Conservation (phyloP, 495 filamentous ascomycete genomes). For the Corynascus novoguineensis region DNA sequence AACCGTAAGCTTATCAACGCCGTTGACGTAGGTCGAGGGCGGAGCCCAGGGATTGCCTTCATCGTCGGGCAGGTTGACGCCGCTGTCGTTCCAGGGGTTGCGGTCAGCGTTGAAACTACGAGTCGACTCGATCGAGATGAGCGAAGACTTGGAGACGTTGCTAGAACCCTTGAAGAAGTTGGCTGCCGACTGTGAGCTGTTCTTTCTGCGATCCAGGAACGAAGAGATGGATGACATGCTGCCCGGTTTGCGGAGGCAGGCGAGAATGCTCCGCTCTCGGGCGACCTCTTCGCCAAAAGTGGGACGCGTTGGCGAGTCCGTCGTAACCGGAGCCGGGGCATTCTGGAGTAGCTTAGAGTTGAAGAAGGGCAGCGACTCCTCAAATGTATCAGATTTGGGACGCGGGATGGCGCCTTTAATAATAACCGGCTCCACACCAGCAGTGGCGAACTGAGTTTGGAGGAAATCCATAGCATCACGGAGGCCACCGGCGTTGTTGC, state of each 20-base stretch:
- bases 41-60: slow-evolving; percentile 59
- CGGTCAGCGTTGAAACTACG: slow-evolving; percentile 80
- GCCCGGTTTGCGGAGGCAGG: slow-evolving; percentile 79
- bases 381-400: slow-evolving; percentile 97
- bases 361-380: slow-evolving; percentile 93
- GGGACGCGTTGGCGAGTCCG: slow-evolving; percentile 76
- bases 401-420: slow-evolving; percentile 91
- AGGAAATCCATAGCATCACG: slow-evolving; percentile 96
- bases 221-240: slow-evolving; percentile 90
- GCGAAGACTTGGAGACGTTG: slow-evolving; percentile 91
- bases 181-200: slow-evolving; percentile 72
- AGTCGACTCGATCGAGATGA: slow-evolving; percentile 88
- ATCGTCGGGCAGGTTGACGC: slow-evolving; percentile 85
- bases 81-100: slow-evolving; percentile 95
- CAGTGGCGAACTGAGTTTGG: slow-evolving; percentile 70
- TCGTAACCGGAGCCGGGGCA: slow-evolving; percentile 68
- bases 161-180: slow-evolving; percentile 87
- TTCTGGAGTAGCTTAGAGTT: slow-evolving; percentile 93
- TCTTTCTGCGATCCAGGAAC: slow-evolving; percentile 86
- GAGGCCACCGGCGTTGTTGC: slow-evolving; percentile 92
- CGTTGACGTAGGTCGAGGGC: slow-evolving; percentile 51
- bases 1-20: slow-evolving; percentile 60
- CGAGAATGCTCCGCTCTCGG: slow-evolving; percentile 74
- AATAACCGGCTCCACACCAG: slow-evolving; percentile 75
- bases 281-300: slow-evolving; percentile 71